Evolutionary conservation across 2,329 filamentous ascomycete genomes (phyloP).

Genomic region (Purpureocillium takamizusanense): DNA sequence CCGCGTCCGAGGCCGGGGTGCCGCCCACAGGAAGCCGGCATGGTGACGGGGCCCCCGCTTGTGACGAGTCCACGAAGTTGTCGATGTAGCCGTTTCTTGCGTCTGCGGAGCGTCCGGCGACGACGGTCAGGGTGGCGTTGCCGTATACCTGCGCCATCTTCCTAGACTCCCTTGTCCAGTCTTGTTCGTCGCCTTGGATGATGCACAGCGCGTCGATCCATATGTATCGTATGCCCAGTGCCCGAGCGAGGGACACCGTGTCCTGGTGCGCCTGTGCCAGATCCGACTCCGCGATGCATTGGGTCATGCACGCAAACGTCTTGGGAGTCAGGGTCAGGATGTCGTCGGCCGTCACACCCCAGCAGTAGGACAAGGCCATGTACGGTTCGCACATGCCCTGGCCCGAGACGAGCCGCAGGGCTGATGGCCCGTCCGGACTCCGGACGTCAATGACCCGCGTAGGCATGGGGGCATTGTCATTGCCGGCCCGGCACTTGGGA

Average conservation of each 20-base stretch:
- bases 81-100: neutral
- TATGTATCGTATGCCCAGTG: neutral
- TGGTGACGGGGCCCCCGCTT: neutral
- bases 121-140: neutral
- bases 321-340: too few relatives aligned
- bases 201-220: conserved; percentile 19
- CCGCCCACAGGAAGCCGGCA: neutral
- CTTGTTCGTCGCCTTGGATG: conserved; percentile 10
- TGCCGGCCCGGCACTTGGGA: too few relatives aligned
- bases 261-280: conserved; percentile 8
- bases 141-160: conserved; percentile 6
- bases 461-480: too few relatives aligned
- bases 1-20: neutral
- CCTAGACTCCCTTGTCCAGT: conserved; percentile 13
- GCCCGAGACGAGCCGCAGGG: too few relatives aligned
- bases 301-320: too few relatives aligned
- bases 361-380: neutral
- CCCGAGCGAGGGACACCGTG: conserved; percentile 3
- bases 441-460: too few relatives aligned
- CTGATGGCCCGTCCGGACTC: too few relatives aligned
- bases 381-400: too few relatives aligned
- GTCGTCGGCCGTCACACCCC: too few relatives aligned
- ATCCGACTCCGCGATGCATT: too few relatives aligned
- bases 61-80: neutral
- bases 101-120: neutral